Evolutionary conservation across 306 rosid species (phyloP).

Genomic region (Arachis stenosperma): DNA sequence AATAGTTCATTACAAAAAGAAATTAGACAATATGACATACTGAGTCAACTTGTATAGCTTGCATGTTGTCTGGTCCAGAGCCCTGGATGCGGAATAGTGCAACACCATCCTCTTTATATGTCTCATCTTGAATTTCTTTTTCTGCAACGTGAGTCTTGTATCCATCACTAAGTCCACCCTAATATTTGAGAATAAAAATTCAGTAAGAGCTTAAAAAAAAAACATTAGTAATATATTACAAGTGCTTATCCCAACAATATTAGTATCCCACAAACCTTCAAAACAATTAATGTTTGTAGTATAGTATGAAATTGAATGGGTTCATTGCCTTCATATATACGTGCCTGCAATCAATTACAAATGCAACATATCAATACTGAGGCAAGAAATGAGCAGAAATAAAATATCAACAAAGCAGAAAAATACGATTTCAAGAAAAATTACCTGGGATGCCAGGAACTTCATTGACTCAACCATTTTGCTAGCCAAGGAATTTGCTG

Average conservation of each 20-base stretch:
- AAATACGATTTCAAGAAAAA: conserved; percentile 18
- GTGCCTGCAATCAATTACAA: conserved; percentile 56
- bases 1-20: background rate
- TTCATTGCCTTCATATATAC: conserved; percentile 80
- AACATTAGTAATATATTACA: background rate
- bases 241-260: conserved; percentile 19
- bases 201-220: conserved; percentile 20
- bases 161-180: conserved; percentile 90
- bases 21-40: conserved; percentile 44
- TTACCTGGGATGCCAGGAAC: conserved; percentile 81
- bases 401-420: conserved; percentile 15
- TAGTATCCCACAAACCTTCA: conserved; percentile 63
- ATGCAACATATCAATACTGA: conserved; percentile 42
- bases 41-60: conserved; percentile 90
- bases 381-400: background rate
- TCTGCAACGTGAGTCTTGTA: conserved; percentile 61
- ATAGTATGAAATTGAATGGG: conserved; percentile 74
- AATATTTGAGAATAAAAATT: background rate
- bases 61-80: conserved; percentile 94
- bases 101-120: conserved; percentile 75
- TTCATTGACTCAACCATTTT: conserved; percentile 83
- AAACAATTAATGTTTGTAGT: conserved; percentile 71
- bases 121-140: conserved; percentile 72
- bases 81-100: conserved; percentile 92
- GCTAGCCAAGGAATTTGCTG: conserved; percentile 72